phyloP scores from a whole-genome alignment of 352 stramenopile genomes.

The Globisporangium echinulatum region DNA sequence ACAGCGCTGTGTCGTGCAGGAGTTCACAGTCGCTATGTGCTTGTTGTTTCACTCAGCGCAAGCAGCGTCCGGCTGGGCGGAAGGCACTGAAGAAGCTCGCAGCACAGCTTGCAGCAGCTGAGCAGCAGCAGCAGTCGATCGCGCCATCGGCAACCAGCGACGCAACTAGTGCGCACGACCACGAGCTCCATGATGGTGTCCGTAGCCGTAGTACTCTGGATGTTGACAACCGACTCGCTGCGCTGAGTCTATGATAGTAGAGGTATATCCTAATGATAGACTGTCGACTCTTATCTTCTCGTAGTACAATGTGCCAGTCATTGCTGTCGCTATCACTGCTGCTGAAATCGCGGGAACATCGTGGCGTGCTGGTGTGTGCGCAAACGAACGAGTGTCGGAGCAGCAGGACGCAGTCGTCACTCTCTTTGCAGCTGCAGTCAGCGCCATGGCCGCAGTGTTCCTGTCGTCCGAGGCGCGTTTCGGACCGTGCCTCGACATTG shows the following conservation, averaged over 20 bases:
- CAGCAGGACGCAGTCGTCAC: background rate
- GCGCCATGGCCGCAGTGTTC: constrained; percentile 33
- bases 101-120: background rate
- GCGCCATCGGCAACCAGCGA: background rate
- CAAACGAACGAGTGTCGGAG: background rate
- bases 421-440: background rate
- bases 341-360: too few species aligned
- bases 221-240: background rate
- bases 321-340: too few species aligned
- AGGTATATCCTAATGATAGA: background rate
- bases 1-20: too few species aligned
- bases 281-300: too few species aligned
- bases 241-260: background rate
- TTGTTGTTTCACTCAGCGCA: constrained; percentile 21
- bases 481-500: constrained; percentile 31
- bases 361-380: background rate
- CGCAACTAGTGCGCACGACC: too few species aligned
- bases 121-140: background rate
- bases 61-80: constrained; percentile 30
- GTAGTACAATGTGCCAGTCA: too few species aligned
- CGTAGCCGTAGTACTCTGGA: background rate
- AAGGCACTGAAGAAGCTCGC: constrained; percentile 21
- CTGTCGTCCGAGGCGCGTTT: constrained; percentile 39
- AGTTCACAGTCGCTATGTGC: background rate
- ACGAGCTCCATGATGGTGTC: too few species aligned